A percentile compares a stretch with the other conserved stretches of the same genome.
phyloP scores from a whole-genome alignment of 2,329 filamentous ascomycete genomes.

The Talaromyces funiculosus region DNA sequence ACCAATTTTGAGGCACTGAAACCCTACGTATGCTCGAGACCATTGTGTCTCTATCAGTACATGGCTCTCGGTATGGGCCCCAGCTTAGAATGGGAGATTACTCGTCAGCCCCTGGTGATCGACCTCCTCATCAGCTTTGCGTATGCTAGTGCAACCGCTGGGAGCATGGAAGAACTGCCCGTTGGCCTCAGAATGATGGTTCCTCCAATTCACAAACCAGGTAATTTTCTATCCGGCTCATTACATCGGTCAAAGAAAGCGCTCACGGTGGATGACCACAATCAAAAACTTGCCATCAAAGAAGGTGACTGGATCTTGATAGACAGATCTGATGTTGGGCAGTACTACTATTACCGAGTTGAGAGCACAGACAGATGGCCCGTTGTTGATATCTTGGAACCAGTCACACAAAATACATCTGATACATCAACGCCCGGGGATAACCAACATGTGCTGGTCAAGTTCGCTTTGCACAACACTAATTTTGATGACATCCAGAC shows the following conservation, averaged over 20 bases:
- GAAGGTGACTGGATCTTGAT: constrained; percentile 52
- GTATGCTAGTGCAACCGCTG: constrained; percentile 51
- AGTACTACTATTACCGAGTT: constrained; percentile 47
- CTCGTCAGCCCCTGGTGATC: constrained; percentile 72
- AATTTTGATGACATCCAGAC: constrained; percentile 36
- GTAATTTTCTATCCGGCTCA: not conserved
- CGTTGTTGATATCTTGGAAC: constrained; percentile 33
- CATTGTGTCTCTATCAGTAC: constrained; percentile 81
- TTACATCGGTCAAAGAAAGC: not conserved
- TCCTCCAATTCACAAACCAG: constrained; percentile 27
- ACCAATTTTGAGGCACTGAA: constrained; percentile 53
- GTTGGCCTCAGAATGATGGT: constrained; percentile 52
- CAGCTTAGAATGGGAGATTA: constrained; percentile 77
- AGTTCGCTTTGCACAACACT: constrained; percentile 30
- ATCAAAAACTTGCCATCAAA: constrained; percentile 30
- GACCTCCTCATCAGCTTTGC: constrained; percentile 81
- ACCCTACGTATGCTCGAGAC: constrained; percentile 66
- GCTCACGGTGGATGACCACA: not conserved
- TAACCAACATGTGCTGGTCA: not conserved
- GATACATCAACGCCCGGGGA: not conserved
- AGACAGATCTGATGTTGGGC: not conserved
- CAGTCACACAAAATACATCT: constrained; percentile 16
- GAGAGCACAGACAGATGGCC: constrained; percentile 42
- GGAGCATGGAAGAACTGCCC: constrained; percentile 49
- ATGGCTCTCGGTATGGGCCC: constrained; percentile 80